Evolutionary conservation across 139 green algal genomes (phyloP).

Genomic region (Picochlorum costavermella): DNA sequence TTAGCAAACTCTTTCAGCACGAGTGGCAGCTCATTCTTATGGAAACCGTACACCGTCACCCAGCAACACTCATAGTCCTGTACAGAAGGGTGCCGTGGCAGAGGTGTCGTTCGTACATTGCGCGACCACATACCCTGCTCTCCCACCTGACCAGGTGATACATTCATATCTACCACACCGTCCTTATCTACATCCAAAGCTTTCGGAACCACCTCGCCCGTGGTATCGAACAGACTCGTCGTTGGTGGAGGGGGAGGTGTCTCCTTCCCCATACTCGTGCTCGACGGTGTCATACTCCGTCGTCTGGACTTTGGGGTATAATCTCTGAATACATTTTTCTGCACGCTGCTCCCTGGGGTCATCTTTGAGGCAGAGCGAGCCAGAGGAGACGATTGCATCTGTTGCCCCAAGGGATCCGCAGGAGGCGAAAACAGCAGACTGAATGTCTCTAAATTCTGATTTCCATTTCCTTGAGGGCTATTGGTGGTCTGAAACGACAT

Average conservation of each 20-base stretch:
- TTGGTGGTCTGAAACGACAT: conserved; percentile 1
- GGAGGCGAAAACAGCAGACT: conserved; percentile 32
- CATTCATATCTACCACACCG: conserved; percentile 1
- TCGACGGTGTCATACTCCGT: conserved; percentile 36
- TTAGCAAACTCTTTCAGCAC: conserved; percentile 41
- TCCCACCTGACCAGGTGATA: not conserved
- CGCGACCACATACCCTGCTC: not conserved
- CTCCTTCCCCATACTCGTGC: conserved; percentile 21
- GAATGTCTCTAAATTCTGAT: conserved; percentile 8
- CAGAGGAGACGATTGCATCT: not conserved
- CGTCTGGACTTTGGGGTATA: conserved; percentile 26
- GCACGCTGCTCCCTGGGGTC: not conserved
- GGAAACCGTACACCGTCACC: conserved; percentile 51
- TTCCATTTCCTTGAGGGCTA: conserved; percentile 3
- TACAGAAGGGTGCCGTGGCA: conserved; percentile 7
- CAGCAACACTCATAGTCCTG: conserved; percentile 23
- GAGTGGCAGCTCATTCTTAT: conserved; percentile 8
- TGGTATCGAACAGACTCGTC: conserved; percentile 24
- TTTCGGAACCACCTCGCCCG: not conserved
- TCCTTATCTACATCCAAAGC: not conserved
- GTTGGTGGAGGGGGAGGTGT: conserved; percentile 29
- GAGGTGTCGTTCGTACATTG: not conserved
- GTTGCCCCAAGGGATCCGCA: conserved; percentile 7
- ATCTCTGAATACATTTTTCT: not conserved
- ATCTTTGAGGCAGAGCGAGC: not conserved